phyloP scores from a whole-genome alignment of 306 rosid species.

The Casuarina equisetifolia region DNA sequence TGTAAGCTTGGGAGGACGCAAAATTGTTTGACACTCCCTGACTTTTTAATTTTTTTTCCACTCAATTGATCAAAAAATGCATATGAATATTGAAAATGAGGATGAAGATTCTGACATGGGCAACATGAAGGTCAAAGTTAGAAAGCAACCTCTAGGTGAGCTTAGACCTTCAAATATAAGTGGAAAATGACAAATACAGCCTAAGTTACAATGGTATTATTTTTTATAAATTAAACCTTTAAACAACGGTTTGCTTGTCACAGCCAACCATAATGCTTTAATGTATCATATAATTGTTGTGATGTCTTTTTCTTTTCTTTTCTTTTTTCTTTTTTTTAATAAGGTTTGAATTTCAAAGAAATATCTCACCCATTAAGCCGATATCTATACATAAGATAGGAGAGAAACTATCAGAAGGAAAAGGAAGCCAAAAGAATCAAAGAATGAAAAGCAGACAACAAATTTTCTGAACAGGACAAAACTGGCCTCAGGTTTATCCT shows the following conservation, averaged over 20 bases:
- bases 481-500: not conserved
- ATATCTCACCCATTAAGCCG: too few relatives aligned
- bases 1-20: not conserved
- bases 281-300: too few relatives aligned
- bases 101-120: not conserved
- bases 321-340: too few relatives aligned
- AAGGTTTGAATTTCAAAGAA: too few relatives aligned
- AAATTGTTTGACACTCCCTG: not conserved
- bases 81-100: not conserved
- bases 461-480: not conserved
- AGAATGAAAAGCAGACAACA: not conserved
- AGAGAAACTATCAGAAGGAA: not conserved
- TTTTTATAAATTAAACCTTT: too few relatives aligned
- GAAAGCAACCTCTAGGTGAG: too few relatives aligned
- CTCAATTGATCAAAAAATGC: not conserved
- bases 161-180: too few relatives aligned
- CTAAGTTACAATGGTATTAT: too few relatives aligned
- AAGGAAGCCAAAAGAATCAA: not conserved
- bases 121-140: too few relatives aligned
- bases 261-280: not conserved
- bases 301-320: too few relatives aligned
- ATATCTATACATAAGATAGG: not conserved
- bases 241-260: not conserved
- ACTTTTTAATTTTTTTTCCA: not conserved
- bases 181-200: too few relatives aligned